Evolutionary conservation across 352 stramenopile species (phyloP).

Genomic region (Globisporangium nunn): DNA sequence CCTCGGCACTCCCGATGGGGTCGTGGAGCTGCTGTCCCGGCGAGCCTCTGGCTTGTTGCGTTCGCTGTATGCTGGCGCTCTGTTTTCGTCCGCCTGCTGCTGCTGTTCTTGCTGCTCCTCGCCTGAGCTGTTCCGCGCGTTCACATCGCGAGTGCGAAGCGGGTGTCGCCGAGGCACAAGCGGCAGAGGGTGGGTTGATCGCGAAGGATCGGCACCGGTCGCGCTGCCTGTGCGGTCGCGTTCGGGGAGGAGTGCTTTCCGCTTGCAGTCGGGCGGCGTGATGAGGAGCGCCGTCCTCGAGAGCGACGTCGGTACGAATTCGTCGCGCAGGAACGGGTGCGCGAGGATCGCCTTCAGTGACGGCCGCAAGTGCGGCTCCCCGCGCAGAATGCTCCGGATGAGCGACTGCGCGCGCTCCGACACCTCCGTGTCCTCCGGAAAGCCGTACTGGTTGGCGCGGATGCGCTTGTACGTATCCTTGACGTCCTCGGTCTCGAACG

Average conservation of each 20-base stretch:
- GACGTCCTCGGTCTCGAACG: slow-evolving; percentile 96
- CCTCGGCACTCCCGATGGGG: background rate
- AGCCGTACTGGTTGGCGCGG: slow-evolving; percentile 93
- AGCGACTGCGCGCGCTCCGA: slow-evolving; percentile 72
- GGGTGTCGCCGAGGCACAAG: slow-evolving; percentile 26
- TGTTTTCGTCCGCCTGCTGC: slow-evolving; percentile 5
- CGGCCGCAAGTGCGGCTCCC: slow-evolving; percentile 60
- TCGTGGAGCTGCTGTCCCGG: slow-evolving; percentile 1
- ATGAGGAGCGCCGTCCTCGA: slow-evolving; percentile 59
- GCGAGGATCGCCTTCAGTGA: slow-evolving; percentile 71
- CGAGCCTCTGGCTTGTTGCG: slow-evolving; percentile 2
- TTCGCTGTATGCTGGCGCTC: background rate
- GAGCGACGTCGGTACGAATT: slow-evolving; percentile 45
- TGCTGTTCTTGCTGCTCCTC: background rate
- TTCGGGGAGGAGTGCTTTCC: slow-evolving; percentile 2
- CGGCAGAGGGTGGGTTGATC: slow-evolving; percentile 14
- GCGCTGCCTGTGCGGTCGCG: background rate
- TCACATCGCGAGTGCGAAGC: slow-evolving; percentile 28
- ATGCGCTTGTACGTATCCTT: slow-evolving; percentile 98
- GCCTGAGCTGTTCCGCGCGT: slow-evolving; percentile 9
- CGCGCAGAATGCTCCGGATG: slow-evolving; percentile 63
- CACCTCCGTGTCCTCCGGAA: slow-evolving; percentile 86
- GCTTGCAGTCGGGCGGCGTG: slow-evolving; percentile 60
- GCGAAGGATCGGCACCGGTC: slow-evolving; percentile 10
- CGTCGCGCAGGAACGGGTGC: slow-evolving; percentile 69